Evolutionary conservation across 768 basidiomycete species (phyloP).

Genomic region (Boletus barrowsii): DNA sequence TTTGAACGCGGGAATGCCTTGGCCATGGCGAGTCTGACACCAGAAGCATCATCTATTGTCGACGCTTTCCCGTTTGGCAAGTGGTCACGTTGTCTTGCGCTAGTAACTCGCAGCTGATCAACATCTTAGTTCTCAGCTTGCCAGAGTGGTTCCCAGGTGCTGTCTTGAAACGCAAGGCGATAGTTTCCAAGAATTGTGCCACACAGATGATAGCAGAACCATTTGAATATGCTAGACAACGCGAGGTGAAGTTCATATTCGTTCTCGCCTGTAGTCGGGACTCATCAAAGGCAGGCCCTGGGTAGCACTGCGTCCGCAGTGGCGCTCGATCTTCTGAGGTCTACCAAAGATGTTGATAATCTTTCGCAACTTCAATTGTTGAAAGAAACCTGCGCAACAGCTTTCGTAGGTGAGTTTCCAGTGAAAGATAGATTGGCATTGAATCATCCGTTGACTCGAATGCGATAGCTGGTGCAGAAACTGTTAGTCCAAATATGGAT

Average conservation of each 20-base stretch:
- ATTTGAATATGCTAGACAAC: slow-evolving; percentile 14
- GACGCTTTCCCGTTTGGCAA: slow-evolving; percentile 22
- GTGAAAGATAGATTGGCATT: not conserved
- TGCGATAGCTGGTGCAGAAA: slow-evolving; percentile 20
- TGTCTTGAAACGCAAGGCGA: slow-evolving; percentile 26
- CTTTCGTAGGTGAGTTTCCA: slow-evolving; percentile 16
- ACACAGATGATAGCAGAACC: slow-evolving; percentile 15
- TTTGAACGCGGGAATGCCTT: slow-evolving; percentile 32
- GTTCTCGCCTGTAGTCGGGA: not conserved
- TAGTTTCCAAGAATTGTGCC: slow-evolving; percentile 2
- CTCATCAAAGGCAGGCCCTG: slow-evolving; percentile 7
- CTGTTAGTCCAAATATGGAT: slow-evolving; percentile 6
- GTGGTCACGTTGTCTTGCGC: not conserved
- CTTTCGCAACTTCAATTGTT: slow-evolving; percentile 7
- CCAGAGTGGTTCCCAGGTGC: slow-evolving; percentile 25
- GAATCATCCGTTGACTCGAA: not conserved
- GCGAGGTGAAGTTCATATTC: slow-evolving; percentile 6
- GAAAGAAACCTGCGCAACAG: slow-evolving; percentile 11
- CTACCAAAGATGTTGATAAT: not conserved
- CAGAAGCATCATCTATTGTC: slow-evolving; percentile 3
- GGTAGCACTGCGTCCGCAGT: slow-evolving; percentile 12
- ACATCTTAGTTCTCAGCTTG: slow-evolving; percentile 17
- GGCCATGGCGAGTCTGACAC: slow-evolving; percentile 13
- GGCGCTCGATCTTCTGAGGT: slow-evolving; percentile 8
- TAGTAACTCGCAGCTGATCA: not conserved